Evolutionary conservation across 768 basidiomycete genomes (phyloP).

Genomic region (Leucocoprinus sp.): DNA sequence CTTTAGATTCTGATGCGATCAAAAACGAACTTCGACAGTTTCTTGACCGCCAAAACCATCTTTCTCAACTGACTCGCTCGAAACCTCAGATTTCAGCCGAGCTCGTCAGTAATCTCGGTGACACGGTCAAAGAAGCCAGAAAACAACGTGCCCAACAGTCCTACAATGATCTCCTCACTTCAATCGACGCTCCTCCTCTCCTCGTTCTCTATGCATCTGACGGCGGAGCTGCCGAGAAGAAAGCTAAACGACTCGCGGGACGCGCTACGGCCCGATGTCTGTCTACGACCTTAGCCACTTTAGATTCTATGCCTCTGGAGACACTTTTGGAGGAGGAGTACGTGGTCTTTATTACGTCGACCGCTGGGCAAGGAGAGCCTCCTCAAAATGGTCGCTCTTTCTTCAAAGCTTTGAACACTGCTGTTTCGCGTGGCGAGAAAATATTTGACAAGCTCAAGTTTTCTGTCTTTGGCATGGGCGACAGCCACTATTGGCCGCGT

Average conservation of each 20-base stretch:
- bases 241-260: conserved; percentile 78
- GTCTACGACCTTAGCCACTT: conserved; percentile 59
- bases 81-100: conserved; percentile 76
- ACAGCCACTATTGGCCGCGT: conserved; percentile 98
- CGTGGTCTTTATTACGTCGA: conserved; percentile 83
- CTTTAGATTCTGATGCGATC: conserved; percentile 86
- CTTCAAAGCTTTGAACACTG: conserved; percentile 77
- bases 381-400: conserved; percentile 93
- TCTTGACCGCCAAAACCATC: conserved; percentile 93
- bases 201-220: conserved; percentile 92
- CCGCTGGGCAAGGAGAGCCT: conserved; percentile 95
- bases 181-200: conserved; percentile 84
- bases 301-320: conserved; percentile 78
- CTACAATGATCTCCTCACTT: conserved; percentile 74
- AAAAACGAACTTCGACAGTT: conserved; percentile 92
- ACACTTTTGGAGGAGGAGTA: conserved; percentile 67
- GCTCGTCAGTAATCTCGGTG: conserved; percentile 77
- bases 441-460: conserved; percentile 60
- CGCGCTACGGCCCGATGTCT: conserved; percentile 83
- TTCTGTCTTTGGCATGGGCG: conserved; percentile 91
- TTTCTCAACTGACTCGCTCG: conserved; percentile 84
- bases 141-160: conserved; percentile 74
- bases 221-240: conserved; percentile 93
- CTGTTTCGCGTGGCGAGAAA: conserved; percentile 47
- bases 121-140: conserved; percentile 76